These are phyloP conservation scores for Pseudogymnoascus sp. DNA, from an alignment of 2,329 filamentous ascomycete genomes.

Conservation along the genomic window DNA sequence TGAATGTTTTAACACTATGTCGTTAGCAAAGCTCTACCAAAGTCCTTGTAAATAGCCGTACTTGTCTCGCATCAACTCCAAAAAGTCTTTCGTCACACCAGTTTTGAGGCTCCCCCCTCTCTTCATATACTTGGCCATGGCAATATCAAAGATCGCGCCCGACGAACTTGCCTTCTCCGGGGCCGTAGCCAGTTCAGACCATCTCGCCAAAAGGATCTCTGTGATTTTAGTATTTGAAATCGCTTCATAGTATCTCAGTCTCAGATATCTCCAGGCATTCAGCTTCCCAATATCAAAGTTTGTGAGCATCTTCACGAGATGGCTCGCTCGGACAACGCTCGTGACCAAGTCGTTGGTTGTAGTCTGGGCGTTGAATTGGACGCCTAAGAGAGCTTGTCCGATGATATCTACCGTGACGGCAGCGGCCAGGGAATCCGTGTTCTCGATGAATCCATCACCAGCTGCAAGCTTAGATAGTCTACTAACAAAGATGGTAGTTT, in stretches of 20 bases:
- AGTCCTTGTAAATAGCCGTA: background rate
- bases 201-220: background rate
- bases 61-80: constrained; percentile 12
- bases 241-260: constrained; percentile 3
- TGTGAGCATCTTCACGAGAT: background rate
- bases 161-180: background rate
- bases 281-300: background rate
- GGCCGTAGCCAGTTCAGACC: background rate
- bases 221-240: background rate
- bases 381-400: constrained; percentile 10
- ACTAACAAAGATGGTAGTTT: constrained; percentile 9
- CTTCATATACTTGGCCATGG: constrained; percentile 12
- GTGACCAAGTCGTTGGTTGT: background rate
- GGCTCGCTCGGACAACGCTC: constrained; percentile 7
- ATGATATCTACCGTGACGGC: constrained; percentile 13
- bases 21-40: background rate
- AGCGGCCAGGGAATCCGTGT: background rate
- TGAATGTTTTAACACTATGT: constrained; percentile 15
- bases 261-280: background rate
- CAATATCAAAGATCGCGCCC: constrained; percentile 11
- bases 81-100: constrained; percentile 10
- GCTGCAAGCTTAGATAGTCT: constrained; percentile 2
- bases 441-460: background rate
- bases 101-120: constrained; percentile 6
- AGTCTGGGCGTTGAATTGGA: constrained; percentile 12